Base-by-base conservation (phyloP, 805 yeast species). In the Debaryomyces prosopidis region DNA sequence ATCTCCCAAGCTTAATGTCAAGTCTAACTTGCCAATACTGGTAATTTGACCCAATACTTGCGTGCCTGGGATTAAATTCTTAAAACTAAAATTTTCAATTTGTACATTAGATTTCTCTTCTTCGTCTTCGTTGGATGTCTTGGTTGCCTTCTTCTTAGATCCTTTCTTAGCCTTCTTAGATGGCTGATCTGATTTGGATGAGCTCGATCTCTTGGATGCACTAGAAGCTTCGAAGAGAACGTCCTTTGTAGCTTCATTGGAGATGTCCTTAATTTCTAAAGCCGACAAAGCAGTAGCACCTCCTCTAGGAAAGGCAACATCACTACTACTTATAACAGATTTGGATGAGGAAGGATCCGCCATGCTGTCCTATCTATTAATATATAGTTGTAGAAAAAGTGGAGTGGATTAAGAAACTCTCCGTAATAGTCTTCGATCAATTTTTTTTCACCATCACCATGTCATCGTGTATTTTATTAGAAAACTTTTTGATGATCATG, bases 161-260 rank as follows among this genome's bases (percentile, higher is more conserved):
- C 48, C 41, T 34, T 57, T 59, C 57, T 61, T 60, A 12, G 59
- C 46, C 20, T 57, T 59, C 37, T 63, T 62, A 14, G 50, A 45
- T 5, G 60, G 59, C 30, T 59, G 66, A 6, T 65, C 57, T 20
- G 60, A 46, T 17, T 58, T 59, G 32, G 67, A 31, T n/a, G 62
- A 47, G 15, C 47, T 51, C n/a, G 62, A 40, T 47, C 73, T 60
- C 42, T 67, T 65, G 20, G 57, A 45, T n/a, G 61, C 47, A 30
- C 53, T 46, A 62, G 78, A 69, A 63, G 75, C 67, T 70, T 81
- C 92, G 50, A 88, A 87, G 40, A 91, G 71, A 34, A 88, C 94
- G 68, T 94, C 99, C 51, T 80, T 81, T 17, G 91, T 84, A 40
- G 92, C 99, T 66, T 92, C 96, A 62, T 89, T 90, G 34, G 96